Base-by-base conservation (phyloP, 306 rosid genomes). In the Hylodesmum podocarpum region DNA sequence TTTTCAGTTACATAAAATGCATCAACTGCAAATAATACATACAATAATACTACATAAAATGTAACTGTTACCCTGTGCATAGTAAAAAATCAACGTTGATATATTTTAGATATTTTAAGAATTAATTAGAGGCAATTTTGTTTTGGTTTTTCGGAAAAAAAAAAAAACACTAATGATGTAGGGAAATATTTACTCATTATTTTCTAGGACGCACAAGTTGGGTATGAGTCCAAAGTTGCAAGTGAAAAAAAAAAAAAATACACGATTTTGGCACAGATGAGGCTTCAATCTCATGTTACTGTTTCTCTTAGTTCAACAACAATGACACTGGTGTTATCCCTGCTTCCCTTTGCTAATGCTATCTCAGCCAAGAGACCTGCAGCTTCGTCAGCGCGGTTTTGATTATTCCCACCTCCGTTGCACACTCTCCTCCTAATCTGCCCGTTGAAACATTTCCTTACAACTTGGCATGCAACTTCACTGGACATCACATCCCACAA, bases 401-500 rank as follows among this genome's bases (percentile, higher is more conserved):
- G 78, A 34, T 57, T 76, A 24, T 62, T 70, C 12, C 27, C 83
- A 50, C 24, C 59, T 47, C 64, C 78, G 0, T 62, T 1, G 63
- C 83, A 72, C 18, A 68, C 57, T 41, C 77, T 79, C 59, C 67
- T 88, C 59, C 67, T 88, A 18, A 73, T 57, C 74, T 58, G 69
- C 6, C 93, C 87, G 1, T 66, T 74, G 8, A 94, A 81, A 63
- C 87, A 87, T 84, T 84, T 89, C 83, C 88, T 90, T 37, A 90
- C 97, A 29, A 89, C 79, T 28, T 78, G 86, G 59, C 97, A 89
- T 1, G 96, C 96, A 49, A 77, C 50, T 49, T 92, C 91, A 7
- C 88, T 89, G 0, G 98, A 81, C 4, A 94, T 64, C 1, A 90
- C 98, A 25, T 87, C 97, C 97, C 98, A 94, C 61, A 94, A 81